Base-by-base conservation (phyloP, 78 protist species). In the Tieghemostelium lacteum region DNA sequence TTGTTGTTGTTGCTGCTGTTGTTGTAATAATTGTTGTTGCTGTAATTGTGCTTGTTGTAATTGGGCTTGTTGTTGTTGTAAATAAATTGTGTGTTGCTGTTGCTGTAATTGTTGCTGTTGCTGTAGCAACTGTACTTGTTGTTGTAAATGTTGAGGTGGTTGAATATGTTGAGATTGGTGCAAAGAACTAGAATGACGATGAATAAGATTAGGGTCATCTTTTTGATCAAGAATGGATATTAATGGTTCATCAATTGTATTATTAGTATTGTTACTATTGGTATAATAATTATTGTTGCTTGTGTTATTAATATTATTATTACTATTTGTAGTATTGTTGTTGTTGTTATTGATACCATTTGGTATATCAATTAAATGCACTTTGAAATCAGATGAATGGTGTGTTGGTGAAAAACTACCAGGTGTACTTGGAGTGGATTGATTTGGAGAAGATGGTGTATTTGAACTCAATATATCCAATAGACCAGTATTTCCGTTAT, bases 301-400 rank as follows among this genome's bases (percentile, higher is more conserved):
- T 58, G 29, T n/a, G 10, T 58, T 40, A 34, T 40, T 39, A 37
- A 52, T 0, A 8, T 42, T 37, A 12, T 29, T 61, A 29, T 61
- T n/a, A 4, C 36, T 29, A 61, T 29, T 61, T 29, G 31, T 6
- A 45, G 61, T 8, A 26, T 40, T 22, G 3, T 10, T 65, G 20
- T 42, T 28, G 58, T 17, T 40, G 17, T 17, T 22, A 50, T 42
- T 49, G 3, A 50, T 3, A 2, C 39, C 5, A 22, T 7, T 31
- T 10, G 76, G 78, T 28, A 83, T 83, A 33, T 83, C 91, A 29
- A 83, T 83, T 57, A 83, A 24, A 42, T 83, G 91, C 1, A 83
- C 91, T 39, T 83, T 66, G 42, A 69, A 83, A 45, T 83, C 91
- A 19, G 91, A 69, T 3, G 70, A 42, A 33, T 83, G 76, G 14